Conservation (phyloP, 176 grass and related monocot species). For the Oryza rufipogon region DNA sequence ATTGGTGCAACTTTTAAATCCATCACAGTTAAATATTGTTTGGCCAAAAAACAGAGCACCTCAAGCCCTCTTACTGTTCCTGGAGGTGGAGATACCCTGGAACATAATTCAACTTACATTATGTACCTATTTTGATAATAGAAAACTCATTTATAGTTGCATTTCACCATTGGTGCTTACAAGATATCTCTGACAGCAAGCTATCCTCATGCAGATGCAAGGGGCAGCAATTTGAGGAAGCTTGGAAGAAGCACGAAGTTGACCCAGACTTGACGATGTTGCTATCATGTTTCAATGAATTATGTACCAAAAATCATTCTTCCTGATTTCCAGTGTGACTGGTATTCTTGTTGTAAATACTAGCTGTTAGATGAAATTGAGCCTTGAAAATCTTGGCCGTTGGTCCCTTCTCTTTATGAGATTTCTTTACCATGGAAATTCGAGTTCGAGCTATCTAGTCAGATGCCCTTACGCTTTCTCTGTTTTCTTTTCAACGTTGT, state of each 20-base stretch:
- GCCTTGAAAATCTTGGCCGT: background rate
- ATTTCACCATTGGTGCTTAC: background rate
- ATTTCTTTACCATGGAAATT: background rate
- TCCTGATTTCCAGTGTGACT: slow-evolving; percentile 27
- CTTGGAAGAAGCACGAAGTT: slow-evolving; percentile 83
- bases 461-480: too few species aligned
- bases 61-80: background rate
- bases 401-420: background rate
- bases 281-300: slow-evolving; percentile 54
- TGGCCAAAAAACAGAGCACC: background rate
- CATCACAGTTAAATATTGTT: background rate
- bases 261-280: slow-evolving; percentile 73
- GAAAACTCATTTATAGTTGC: background rate
- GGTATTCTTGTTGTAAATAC: slow-evolving; percentile 35
- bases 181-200: slow-evolving; percentile 3
- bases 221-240: slow-evolving; percentile 68
- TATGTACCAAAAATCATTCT: slow-evolving; percentile 26
- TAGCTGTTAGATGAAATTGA: background rate
- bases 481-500: too few species aligned
- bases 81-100: background rate
- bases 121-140: background rate
- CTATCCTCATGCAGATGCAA: slow-evolving; percentile 62
- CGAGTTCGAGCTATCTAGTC: background rate
- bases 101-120: background rate
- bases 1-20: background rate